These are phyloP conservation scores for Cryptococcus sp. DNA, from an alignment of 1,284 basidiomycete genomes.

Conservation along the genomic window DNA sequence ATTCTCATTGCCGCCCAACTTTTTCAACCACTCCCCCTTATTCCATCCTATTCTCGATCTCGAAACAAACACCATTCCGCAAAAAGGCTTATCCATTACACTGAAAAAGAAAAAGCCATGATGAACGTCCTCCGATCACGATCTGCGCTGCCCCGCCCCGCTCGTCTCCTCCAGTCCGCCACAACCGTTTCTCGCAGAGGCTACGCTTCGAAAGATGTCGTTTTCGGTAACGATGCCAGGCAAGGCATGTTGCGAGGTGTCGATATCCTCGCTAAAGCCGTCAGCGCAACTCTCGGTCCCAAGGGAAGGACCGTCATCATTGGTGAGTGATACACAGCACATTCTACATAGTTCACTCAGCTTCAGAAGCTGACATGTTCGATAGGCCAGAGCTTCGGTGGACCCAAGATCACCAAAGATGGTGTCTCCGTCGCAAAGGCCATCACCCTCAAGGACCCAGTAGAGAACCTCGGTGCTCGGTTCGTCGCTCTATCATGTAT, in stretches of 20 bases:
- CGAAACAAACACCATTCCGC: no score
- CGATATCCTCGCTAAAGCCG: slow-evolving; percentile 92
- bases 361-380: slow-evolving; percentile 10
- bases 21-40: slow-evolving; percentile 7
- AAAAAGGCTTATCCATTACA: neutral
- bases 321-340: slow-evolving; percentile 56
- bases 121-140: slow-evolving; percentile 44
- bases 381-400: slow-evolving; percentile 79
- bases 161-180: slow-evolving; percentile 55
- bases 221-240: slow-evolving; percentile 94
- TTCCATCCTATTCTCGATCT: slow-evolving; percentile 3
- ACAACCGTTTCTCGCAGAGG: slow-evolving; percentile 50
- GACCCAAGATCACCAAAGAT: slow-evolving; percentile 98
- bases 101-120: slow-evolving; percentile 7
- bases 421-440: slow-evolving; percentile 98
- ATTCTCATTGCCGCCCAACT: neutral
- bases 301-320: slow-evolving; percentile 99
- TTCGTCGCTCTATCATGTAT: slow-evolving; percentile 52
- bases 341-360: neutral
- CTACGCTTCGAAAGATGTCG: slow-evolving; percentile 88
- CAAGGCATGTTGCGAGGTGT: slow-evolving; percentile 94
- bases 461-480: slow-evolving; percentile 98
- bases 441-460: slow-evolving; percentile 94
- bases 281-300: slow-evolving; percentile 91
- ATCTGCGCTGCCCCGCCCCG: slow-evolving; percentile 55